Evolutionary conservation across 179 eudicot species (phyloP), one percentile per base, ranked within the genome.

Genomic region (Beta macrorhiza): DNA sequence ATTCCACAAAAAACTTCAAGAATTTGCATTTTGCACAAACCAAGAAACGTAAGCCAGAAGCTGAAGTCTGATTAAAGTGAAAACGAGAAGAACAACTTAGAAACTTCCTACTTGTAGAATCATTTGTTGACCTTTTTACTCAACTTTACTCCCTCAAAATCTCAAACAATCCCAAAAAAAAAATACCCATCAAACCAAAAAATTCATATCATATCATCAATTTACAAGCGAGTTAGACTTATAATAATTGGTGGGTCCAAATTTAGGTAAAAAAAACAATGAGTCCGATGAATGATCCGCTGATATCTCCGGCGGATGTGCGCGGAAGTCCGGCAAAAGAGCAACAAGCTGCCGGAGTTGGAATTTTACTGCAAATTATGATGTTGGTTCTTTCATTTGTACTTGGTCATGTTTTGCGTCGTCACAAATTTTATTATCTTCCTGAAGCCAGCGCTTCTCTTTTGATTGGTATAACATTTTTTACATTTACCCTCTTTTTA

Each of bases 401-500:
- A 44, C 92, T 96, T 44, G 99, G 99, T 62, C 99, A 96, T 76
- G 92, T 94, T 29, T 89, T 96, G 25, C 97, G 99, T 51, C 98
- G 98, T 63, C 99, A 90, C 82, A 84, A 90, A 51, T 90, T 96
- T 88, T 96, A 94, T 81, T 96, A 94, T 71, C 97, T 96, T 67
- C 99, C 99, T 67, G 99, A 96, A 91, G 99, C 99, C 49, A 92
- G 98, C 80, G 99, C 95, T 44, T 96, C 99, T 22, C 97, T 96
- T 47, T 81, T 96, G 69, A 96, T 96, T 73, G 98, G 99, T 95
- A 80, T 29, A 29, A 29, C 32, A 29, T 29, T 29, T 29, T 29
- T 14, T 53, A 49, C 29, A 20, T 47, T 49, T 15, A 61, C 1
- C 13, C 37, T 52, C 9, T 57, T 1, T 12, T 22, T 42, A 29